phyloP scores from a whole-genome alignment of 2,329 filamentous ascomycete genomes.

The Penicillium decumbens region DNA sequence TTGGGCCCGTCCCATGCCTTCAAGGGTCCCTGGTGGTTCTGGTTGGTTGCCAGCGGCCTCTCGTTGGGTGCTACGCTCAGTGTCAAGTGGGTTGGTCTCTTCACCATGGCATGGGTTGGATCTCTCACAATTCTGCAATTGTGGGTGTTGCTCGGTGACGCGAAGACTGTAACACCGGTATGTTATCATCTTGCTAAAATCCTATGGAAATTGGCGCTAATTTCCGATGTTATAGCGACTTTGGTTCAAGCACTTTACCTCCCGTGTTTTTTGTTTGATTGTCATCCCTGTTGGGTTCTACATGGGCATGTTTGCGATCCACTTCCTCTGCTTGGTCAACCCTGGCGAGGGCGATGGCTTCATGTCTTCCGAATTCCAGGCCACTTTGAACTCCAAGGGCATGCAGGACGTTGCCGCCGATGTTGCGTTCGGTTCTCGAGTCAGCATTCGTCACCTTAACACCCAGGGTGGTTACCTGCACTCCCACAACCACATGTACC shows the following conservation, averaged over 20 bases:
- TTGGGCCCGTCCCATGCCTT: conserved; percentile 86
- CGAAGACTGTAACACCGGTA: conserved; percentile 74
- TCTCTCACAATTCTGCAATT: conserved; percentile 84
- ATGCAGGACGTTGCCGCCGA: conserved; percentile 96
- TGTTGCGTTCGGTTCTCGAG: conserved; percentile 79
- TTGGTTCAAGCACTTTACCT: conserved; percentile 91
- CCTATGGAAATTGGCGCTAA: conserved; percentile 19
- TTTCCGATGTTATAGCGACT: conserved; percentile 51
- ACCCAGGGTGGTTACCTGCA: conserved; percentile 97
- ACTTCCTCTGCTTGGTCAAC: conserved; percentile 89
- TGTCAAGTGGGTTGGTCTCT: conserved; percentile 98
- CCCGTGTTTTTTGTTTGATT: conserved; percentile 85
- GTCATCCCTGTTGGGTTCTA: conserved; percentile 86
- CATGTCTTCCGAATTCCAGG: conserved; percentile 99
- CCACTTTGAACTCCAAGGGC: conserved; percentile 89
- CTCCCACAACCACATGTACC: conserved; percentile 96
- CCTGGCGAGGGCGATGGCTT: conserved; percentile 97
- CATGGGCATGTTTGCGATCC: conserved; percentile 93
- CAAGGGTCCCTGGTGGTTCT: conserved; percentile 93
- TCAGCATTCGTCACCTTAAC: conserved; percentile 87
- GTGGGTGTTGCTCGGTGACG: conserved; percentile 90
- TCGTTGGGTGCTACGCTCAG: conserved; percentile 85
- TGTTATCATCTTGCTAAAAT: conserved; percentile 25
- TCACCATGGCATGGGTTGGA: conserved; percentile 98
- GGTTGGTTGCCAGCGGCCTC: conserved; percentile 80